Base-by-base conservation (phyloP, 805 yeast genomes). In the Debaryomyces maramus region DNA sequence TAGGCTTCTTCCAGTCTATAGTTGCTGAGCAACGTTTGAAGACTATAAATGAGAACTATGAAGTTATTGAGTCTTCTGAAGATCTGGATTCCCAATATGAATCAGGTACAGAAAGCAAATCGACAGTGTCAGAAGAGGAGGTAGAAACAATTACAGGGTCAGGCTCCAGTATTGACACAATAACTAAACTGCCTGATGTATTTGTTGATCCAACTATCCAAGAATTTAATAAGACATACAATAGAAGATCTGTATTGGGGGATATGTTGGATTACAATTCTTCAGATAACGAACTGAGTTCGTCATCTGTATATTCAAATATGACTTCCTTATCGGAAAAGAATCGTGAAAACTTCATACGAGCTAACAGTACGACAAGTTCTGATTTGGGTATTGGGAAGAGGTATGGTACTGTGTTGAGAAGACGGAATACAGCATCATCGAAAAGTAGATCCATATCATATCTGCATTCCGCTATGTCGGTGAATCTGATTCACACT, bases 261-360 rank as follows among this genome's bases (percentile, higher is more conserved):
- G 73, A 70, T 8, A 68, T 70, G 75, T 55, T 70, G 40, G 74
- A 68, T 38, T 67, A 70, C 46, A 60, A 58, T n/a, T 67, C 73
- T 6, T 48, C 52, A 3, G 50, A 45, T 29, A 34, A 28, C 15
- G 44, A 46, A 13, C 34, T 32, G 32, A 27, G 29, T 28, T 33
- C 33, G 15, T 34, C 42, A 1, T 18, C 38, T 2, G 34, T 19
- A 8, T 17, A 21, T n/a, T 21, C 37, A 6, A 30, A 20, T 26
- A 13, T 20, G 2, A 13, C 28, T 4, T 13, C 19, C 3, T 15
- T 28, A 5, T 19, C 19, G 6, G 14, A 13, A 8, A 14, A 20
- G 15, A 18, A 14, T 20, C 15, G 11, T 11, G 21, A 18, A 30
- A 30, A 18, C n/a, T 30, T 18, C n/a, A 30, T 30, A 24, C 11